These are phyloP conservation scores for Quillaja saponaria DNA, from an alignment of 306 rosid species.

Conservation along the genomic window DNA sequence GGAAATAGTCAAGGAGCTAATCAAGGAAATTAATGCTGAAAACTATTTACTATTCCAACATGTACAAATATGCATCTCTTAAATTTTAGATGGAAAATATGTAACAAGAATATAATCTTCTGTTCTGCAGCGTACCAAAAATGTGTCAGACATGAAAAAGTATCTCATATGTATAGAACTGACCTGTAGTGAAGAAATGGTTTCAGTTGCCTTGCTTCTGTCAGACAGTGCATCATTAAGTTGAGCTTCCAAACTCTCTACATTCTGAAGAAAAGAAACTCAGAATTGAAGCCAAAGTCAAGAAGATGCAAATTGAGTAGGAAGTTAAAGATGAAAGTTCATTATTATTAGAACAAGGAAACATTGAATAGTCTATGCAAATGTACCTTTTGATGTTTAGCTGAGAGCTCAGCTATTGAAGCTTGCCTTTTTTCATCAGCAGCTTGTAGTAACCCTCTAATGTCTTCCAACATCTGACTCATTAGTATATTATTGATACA, in stretches of 20 bases:
- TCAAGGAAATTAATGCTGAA: too few relatives aligned
- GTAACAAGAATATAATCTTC: constrained; percentile 10
- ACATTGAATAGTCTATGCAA: constrained; percentile 15
- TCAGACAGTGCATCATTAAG: constrained; percentile 88
- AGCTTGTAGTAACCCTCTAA: constrained; percentile 76
- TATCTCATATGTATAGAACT: constrained; percentile 31
- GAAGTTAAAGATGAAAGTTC: constrained; percentile 10
- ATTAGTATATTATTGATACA: constrained; percentile 1
- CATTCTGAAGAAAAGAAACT: constrained; percentile 55
- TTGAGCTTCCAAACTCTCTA: constrained; percentile 91
- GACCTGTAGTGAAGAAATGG: constrained; percentile 90
- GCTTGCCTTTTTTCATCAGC: constrained; percentile 90
- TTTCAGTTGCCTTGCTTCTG: constrained; percentile 82
- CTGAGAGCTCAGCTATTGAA: constrained; percentile 79
- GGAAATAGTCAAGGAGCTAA: too few relatives aligned
- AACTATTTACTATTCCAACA: too few relatives aligned
- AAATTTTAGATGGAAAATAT: not conserved
- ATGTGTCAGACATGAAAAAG: constrained; percentile 4
- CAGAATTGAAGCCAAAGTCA: constrained; percentile 20
- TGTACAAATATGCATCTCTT: not conserved
- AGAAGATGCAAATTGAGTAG: constrained; percentile 16
- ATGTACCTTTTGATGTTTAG: constrained; percentile 86
- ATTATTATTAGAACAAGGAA: constrained; percentile 5
- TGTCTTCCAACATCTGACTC: constrained; percentile 79
- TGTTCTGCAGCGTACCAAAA: constrained; percentile 14